A percentile compares a stretch with the other conserved stretches of the same genome.
Evolutionary conservation across 2,329 filamentous ascomycete species (phyloP).

Genomic region (Malbranchea cinnamomea): DNA sequence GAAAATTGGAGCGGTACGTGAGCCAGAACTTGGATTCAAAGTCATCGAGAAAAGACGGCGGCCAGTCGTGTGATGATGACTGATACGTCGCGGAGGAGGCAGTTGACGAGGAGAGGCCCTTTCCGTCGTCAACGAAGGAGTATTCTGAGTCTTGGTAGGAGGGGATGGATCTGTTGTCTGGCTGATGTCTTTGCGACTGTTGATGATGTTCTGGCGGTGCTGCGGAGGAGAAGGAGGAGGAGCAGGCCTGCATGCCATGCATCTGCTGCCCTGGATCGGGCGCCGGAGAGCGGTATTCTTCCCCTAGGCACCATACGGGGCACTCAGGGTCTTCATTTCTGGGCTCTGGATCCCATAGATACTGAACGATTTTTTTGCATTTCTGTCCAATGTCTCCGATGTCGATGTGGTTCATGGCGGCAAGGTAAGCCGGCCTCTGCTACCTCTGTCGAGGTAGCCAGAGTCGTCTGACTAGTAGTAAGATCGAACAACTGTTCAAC

Average conservation of each 20-base stretch:
- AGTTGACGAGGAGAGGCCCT: neutral
- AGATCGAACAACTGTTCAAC: too few species aligned
- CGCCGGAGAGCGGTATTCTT: constrained; percentile 32
- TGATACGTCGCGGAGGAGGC: neutral
- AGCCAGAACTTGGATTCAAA: constrained; percentile 92
- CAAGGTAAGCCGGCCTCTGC: too few species aligned
- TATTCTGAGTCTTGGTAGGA: too few species aligned
- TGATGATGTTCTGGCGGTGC: neutral
- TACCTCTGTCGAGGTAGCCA: too few species aligned
- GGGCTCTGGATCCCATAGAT: constrained; percentile 83
- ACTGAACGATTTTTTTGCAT: constrained; percentile 70
- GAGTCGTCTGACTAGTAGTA: too few species aligned
- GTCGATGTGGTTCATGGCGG: constrained; percentile 51
- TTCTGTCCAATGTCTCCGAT: constrained; percentile 48
- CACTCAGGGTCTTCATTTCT: constrained; percentile 58
- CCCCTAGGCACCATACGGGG: constrained; percentile 72
- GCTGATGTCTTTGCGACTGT: neutral
- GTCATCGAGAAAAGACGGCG: constrained; percentile 70
- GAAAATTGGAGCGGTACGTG: constrained; percentile 83
- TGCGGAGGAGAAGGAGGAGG: neutral
- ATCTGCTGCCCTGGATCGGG: neutral
- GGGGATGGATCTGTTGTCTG: neutral
- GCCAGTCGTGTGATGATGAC: constrained; percentile 48
- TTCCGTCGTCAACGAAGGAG: too few species aligned
- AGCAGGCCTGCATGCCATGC: neutral